Conservation (phyloP, 805 yeast species). For the Zygoascus biomembranicola region DNA sequence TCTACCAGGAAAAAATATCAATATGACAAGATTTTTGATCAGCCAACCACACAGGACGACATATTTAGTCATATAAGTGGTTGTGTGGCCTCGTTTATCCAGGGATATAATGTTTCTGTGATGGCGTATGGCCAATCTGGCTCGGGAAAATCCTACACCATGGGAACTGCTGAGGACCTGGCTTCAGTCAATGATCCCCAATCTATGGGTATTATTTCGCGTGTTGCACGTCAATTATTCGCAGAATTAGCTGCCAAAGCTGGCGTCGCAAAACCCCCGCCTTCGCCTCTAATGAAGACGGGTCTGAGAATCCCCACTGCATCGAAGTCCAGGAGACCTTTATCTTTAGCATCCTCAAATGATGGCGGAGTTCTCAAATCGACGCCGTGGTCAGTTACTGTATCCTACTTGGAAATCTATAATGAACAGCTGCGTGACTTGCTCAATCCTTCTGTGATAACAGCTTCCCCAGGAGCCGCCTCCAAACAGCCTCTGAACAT, state of each 20-base stretch:
- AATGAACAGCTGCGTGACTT: slow-evolving; percentile 62
- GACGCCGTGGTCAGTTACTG: slow-evolving; percentile 13
- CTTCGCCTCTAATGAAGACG: background rate
- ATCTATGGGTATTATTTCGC: slow-evolving; percentile 53
- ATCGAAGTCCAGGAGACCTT: background rate
- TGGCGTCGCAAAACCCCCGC: background rate
- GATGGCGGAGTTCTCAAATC: background rate
- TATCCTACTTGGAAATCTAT: slow-evolving; percentile 60
- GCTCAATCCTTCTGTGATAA: slow-evolving; percentile 24
- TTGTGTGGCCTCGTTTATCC: slow-evolving; percentile 9
- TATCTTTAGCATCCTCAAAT: background rate
- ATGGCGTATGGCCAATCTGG: slow-evolving; percentile 31
- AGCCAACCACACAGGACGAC: slow-evolving; percentile 14
- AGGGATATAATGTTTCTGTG: slow-evolving; percentile 21
- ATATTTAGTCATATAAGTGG: slow-evolving; percentile 11
- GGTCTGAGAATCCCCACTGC: background rate
- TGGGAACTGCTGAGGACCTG: slow-evolving; percentile 32
- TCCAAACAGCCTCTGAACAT: slow-evolving; percentile 23
- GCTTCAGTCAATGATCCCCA: slow-evolving; percentile 34
- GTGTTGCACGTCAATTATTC: slow-evolving; percentile 17
- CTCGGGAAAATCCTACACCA: slow-evolving; percentile 30
- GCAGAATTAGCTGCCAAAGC: background rate
- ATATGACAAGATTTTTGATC: slow-evolving; percentile 17
- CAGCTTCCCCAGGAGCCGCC: background rate
- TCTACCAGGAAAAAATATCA: slow-evolving; percentile 11